Conservation (phyloP, 768 basidiomycete species). For the Rickenella mellea region DNA sequence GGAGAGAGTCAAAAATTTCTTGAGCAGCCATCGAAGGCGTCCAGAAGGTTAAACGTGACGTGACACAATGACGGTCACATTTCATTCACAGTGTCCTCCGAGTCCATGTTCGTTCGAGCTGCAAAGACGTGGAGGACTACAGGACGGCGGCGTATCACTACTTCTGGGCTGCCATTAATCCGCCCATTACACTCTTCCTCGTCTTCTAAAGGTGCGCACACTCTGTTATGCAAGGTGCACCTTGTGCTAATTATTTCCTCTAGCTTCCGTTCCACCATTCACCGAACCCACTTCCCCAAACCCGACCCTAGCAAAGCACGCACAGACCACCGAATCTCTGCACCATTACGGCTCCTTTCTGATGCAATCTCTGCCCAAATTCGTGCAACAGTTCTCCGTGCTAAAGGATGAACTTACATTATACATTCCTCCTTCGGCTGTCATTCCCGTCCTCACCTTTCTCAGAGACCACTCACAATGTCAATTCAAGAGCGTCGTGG, state of each 20-base stretch:
- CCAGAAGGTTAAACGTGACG: background rate
- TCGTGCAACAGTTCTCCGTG: constrained; percentile 95
- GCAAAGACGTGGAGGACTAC: background rate
- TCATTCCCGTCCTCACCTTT: constrained; percentile 83
- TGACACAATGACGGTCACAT: background rate
- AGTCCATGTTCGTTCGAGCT: constrained; percentile 1
- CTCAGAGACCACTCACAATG: constrained; percentile 92
- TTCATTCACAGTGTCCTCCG: background rate
- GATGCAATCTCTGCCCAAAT: constrained; percentile 89
- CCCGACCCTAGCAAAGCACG: constrained; percentile 63
- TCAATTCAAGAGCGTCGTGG: constrained; percentile 88
- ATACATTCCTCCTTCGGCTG: constrained; percentile 72
- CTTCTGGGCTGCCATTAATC: constrained; percentile 11
- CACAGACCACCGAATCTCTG: constrained; percentile 64
- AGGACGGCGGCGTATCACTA: background rate
- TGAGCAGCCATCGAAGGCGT: constrained; percentile 4
- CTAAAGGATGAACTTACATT: constrained; percentile 92
- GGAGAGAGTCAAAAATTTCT: constrained; percentile 73
- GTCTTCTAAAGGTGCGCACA: constrained; percentile 35
- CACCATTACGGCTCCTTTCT: constrained; percentile 93
- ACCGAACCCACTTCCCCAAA: constrained; percentile 84
- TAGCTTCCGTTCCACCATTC: constrained; percentile 74
- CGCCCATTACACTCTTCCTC: constrained; percentile 41
- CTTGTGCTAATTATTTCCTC: background rate
- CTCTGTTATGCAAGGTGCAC: background rate